These are phyloP conservation scores for Poterioochromonas sp. DNA, from an alignment of 352 stramenopile genomes.

Conservation along the genomic window DNA sequence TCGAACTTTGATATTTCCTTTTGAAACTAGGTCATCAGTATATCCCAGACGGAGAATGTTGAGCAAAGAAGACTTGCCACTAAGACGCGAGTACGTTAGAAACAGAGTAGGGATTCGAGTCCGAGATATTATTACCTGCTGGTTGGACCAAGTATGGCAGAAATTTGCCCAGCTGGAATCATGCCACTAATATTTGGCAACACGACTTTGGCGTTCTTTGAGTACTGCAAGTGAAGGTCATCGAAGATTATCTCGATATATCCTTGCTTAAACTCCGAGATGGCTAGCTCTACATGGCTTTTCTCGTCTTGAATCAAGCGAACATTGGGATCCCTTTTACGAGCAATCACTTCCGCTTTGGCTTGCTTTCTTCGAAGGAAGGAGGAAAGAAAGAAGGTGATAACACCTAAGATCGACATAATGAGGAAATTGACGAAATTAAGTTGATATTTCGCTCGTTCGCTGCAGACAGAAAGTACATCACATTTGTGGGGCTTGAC, in stretches of 20 bases:
- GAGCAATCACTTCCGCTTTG: not conserved
- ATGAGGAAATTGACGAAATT: slow-evolving; percentile 6
- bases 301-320: not conserved
- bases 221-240: not conserved
- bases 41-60: not conserved
- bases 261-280: not conserved
- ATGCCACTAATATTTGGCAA: not conserved
- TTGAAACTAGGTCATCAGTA: not conserved
- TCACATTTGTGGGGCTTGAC: not conserved
- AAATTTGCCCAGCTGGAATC: not conserved
- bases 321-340: not conserved
- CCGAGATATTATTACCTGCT: not conserved
- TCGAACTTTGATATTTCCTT: not conserved
- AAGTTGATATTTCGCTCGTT: not conserved
- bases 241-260: not conserved
- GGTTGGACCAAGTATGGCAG: not conserved
- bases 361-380: not conserved
- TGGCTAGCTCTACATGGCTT: no score
- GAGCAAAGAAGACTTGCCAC: slow-evolving; percentile 1
- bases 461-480: not conserved
- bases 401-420: not conserved
- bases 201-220: not conserved
- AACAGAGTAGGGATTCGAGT: not conserved
- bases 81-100: not conserved
- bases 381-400: not conserved